Base-by-base conservation (phyloP, 2,329 filamentous ascomycete species). In the Fusarium proliferatum region DNA sequence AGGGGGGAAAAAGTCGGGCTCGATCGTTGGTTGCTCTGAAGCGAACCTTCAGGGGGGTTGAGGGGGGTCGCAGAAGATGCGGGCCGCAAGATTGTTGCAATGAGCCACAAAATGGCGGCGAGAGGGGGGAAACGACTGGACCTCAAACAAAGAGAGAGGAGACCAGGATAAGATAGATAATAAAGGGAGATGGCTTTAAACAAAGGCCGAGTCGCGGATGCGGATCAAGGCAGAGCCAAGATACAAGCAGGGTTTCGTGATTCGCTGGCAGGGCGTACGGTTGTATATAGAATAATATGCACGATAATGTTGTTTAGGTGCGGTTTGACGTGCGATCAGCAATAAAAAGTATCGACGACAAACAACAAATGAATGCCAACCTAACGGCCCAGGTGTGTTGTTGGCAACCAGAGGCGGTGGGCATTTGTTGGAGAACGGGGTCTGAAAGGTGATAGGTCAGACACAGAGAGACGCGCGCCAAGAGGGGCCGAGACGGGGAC, bases 101-200 rank as follows among this genome's bases (percentile, higher is more conserved):
- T 62, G 71, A 71, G 73, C 76, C 74, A 76, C 76, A 73, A 74
- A 71, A 74, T 76, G 68, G 74, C 76, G 74, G 57, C 64, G 64
- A 68, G 76, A 58, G 64, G 70, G 67, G 63, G 57, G 62, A 65
- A 60, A 60, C 42, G 36, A 42, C 21, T 21, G 39, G 30, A 30
- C 59, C 68, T 75, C 71, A 63, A 57, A 64, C 68, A 51, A 61
- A 43, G 53, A 63, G 68, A 60, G 61, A 30, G 26, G 19, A 11
- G 33, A 33, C 41, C 61, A 61, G 62, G 63, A 48, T 42, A 60
- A 33, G 33, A 33, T 33, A 33, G 30, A 33, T 33, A 33, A 53
- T 55, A 55, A 41, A 55, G 23, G 10, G 51, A 53, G 61, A 61
- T 58, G 59, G 42, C 43, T 55, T 53, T 55, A 55, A 39, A 42